phyloP scores from a whole-genome alignment of 306 rosid species.

The Acacia confusa region DNA sequence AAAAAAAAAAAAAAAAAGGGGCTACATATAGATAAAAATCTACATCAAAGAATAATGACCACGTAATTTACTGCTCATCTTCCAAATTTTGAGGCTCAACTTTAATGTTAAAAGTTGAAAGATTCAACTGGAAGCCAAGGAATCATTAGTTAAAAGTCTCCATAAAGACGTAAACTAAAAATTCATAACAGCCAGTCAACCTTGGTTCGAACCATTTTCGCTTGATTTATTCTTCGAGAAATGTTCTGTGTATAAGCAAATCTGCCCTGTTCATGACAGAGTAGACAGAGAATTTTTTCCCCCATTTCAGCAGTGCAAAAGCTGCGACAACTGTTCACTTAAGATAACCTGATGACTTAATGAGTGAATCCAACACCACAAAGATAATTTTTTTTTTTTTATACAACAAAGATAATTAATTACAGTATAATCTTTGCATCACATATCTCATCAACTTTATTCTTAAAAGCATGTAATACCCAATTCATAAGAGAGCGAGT shows the following conservation, averaged over 20 bases:
- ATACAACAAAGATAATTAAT: too few relatives aligned
- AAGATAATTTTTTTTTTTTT: too few relatives aligned
- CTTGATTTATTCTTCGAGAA: background rate
- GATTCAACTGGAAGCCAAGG: conserved; percentile 2
- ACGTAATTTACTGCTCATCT: too few relatives aligned
- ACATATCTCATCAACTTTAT: background rate
- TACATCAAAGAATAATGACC: background rate
- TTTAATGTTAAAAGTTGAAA: background rate
- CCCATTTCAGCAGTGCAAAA: too few relatives aligned
- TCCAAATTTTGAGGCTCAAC: too few relatives aligned
- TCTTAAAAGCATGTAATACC: too few relatives aligned
- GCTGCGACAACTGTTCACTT: too few relatives aligned
- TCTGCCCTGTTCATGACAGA: background rate
- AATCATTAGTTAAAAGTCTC: background rate
- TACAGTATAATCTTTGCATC: background rate
- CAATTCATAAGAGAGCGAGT: too few relatives aligned
- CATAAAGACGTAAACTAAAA: background rate
- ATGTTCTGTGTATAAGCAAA: background rate
- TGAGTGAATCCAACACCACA: background rate
- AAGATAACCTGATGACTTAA: background rate
- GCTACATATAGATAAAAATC: too few relatives aligned
- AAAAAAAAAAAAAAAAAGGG: too few relatives aligned
- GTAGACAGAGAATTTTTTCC: too few relatives aligned
- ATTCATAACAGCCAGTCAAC: background rate
- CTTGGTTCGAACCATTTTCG: background rate